Evolutionary conservation across 148 eudicot species (phyloP).

Genomic region (Chenopodium quinoa): DNA sequence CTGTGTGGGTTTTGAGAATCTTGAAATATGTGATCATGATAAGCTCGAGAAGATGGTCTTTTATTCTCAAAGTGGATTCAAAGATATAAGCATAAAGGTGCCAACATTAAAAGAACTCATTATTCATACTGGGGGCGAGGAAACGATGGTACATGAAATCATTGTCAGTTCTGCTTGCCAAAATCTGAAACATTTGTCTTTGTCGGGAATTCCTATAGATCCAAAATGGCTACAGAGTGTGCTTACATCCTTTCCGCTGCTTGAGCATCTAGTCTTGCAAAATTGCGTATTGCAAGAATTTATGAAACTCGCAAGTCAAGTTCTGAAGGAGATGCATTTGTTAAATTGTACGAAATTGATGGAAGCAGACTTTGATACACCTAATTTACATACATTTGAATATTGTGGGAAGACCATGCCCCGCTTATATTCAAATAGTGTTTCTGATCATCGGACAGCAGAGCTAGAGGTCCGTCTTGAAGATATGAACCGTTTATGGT

Average conservation of each 20-base stretch:
- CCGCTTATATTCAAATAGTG: constrained; percentile 9
- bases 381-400: constrained; percentile 13
- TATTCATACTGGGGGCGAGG: neutral
- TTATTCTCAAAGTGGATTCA: constrained; percentile 1
- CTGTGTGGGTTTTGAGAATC: constrained; percentile 21
- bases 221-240: neutral
- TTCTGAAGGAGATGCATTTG: constrained; percentile 20
- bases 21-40: constrained; percentile 18
- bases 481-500: constrained; percentile 17
- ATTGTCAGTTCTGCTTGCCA: constrained; percentile 14
- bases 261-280: constrained; percentile 18
- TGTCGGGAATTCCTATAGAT: constrained; percentile 15
- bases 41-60: constrained; percentile 24
- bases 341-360: neutral
- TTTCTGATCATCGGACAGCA: constrained; percentile 17
- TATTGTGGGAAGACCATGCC: constrained; percentile 19
- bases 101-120: constrained; percentile 19
- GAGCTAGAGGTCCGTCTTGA: neutral
- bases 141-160: constrained; percentile 4
- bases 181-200: constrained; percentile 22
- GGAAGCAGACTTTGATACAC: constrained; percentile 24
- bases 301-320: constrained; percentile 21
- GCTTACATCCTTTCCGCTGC: constrained; percentile 19
- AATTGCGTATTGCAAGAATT: constrained; percentile 16
- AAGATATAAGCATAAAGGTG: constrained; percentile 8